Conservation (phyloP, 768 basidiomycete species). For the Postia placenta region DNA sequence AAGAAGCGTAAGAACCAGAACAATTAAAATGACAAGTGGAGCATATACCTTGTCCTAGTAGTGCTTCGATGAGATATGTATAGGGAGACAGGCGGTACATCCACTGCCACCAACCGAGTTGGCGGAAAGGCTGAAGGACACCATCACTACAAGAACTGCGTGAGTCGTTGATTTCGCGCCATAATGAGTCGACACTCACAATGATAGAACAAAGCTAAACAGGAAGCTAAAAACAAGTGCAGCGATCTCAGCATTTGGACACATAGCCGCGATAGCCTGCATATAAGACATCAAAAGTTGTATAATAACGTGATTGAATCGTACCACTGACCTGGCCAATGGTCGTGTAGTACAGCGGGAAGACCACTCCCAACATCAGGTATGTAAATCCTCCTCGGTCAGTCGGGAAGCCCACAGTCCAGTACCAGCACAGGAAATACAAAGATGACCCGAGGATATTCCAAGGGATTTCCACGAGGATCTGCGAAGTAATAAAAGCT, state of each 20-base stretch:
- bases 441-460: slow-evolving; percentile 34
- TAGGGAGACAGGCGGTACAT: slow-evolving; percentile 31
- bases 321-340: slow-evolving; percentile 21
- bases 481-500: slow-evolving; percentile 28
- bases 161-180: neutral
- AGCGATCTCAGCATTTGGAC: slow-evolving; percentile 36
- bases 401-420: slow-evolving; percentile 35
- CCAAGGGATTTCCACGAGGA: slow-evolving; percentile 37
- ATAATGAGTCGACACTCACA: slow-evolving; percentile 26
- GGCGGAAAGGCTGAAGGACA: slow-evolving; percentile 40
- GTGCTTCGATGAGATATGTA: slow-evolving; percentile 34
- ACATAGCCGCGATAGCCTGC: slow-evolving; percentile 36
- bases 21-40: slow-evolving; percentile 11
- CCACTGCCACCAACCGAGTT: slow-evolving; percentile 41
- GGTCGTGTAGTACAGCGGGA: slow-evolving; percentile 40
- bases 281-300: neutral
- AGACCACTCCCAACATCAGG: slow-evolving; percentile 30
- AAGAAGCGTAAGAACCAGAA: neutral
- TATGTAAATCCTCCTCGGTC: slow-evolving; percentile 35
- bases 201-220: slow-evolving; percentile 36
- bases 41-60: slow-evolving; percentile 42
- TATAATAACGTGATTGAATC: neutral
- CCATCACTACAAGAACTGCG: slow-evolving; percentile 31
- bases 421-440: slow-evolving; percentile 45
- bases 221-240: slow-evolving; percentile 31